Conservation (phyloP, 2,329 filamentous ascomycete species). For the Orbilia oligospora region DNA sequence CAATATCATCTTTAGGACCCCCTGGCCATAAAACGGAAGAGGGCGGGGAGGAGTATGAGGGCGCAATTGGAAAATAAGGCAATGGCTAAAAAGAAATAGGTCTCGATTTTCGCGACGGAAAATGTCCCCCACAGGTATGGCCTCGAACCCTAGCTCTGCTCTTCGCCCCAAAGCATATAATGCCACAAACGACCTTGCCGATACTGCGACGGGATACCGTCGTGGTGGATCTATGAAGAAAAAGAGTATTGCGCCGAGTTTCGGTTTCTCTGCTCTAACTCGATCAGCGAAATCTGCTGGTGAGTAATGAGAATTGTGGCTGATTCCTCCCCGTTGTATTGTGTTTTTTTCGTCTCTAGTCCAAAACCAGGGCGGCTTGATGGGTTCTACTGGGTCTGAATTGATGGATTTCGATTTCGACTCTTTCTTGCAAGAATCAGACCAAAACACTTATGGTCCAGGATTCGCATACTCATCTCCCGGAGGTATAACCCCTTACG, state of each 20-base stretch:
- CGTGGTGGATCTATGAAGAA: neutral
- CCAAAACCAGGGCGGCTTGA: neutral
- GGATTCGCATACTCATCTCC: neutral
- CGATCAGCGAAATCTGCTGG: conserved; percentile 41
- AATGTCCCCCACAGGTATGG: neutral
- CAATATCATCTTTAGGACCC: neutral
- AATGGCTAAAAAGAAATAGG: neutral
- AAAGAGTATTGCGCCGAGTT: conserved; percentile 1
- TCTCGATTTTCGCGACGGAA: neutral
- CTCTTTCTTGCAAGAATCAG: neutral
- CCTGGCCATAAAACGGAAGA: neutral
- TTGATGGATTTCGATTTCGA: conserved; percentile 40
- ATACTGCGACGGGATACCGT: neutral
- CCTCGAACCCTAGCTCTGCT: neutral
- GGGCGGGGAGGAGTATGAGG: neutral
- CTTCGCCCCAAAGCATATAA: neutral
- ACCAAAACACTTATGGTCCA: neutral
- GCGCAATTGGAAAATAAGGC: neutral
- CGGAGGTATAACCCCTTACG: neutral
- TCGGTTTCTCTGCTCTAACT: conserved; percentile 11
- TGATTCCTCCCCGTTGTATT: conserved; percentile 10
- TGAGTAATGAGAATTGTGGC: conserved; percentile 31
- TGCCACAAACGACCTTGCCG: neutral
- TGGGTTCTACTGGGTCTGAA: neutral
- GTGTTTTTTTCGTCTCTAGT: neutral